phyloP scores from a whole-genome alignment of 192 early-diverging fungal species.

The Backusella mclennaniae region DNA sequence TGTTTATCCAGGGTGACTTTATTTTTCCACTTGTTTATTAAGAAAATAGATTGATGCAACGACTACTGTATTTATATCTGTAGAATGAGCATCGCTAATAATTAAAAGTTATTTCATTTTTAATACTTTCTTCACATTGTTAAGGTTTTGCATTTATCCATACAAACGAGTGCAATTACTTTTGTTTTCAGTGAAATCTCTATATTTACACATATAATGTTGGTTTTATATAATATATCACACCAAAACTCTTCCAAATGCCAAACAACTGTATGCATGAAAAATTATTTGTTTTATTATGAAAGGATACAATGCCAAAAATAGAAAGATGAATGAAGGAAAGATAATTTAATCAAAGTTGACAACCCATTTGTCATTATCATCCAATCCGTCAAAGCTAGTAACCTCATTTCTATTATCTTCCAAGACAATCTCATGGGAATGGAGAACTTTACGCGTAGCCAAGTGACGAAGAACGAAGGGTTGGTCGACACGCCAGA shows the following conservation, averaged over 20 bases:
- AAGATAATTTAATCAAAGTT: neutral
- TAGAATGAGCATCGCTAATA: too few species aligned
- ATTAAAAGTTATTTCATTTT: too few species aligned
- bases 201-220: too few species aligned
- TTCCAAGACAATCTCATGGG: slow-evolving; percentile 41
- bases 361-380: slow-evolving; percentile 48
- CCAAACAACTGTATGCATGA: neutral
- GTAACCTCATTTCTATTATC: slow-evolving; percentile 50
- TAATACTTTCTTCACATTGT: too few species aligned
- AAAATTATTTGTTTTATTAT: neutral
- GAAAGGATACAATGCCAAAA: neutral
- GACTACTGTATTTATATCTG: too few species aligned
- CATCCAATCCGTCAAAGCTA: slow-evolving; percentile 47
- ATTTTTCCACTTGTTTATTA: too few species aligned
- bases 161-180: too few species aligned
- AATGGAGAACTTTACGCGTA: slow-evolving; percentile 48
- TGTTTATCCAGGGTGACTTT: too few species aligned
- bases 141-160: too few species aligned
- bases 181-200: too few species aligned
- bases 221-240: neutral
- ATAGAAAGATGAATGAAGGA: neutral
- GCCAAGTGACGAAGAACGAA: slow-evolving; percentile 49
- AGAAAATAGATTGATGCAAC: too few species aligned
- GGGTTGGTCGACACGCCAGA: slow-evolving; percentile 45
- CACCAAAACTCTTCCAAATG: neutral